These are phyloP conservation scores for Mallotus repandus DNA, from an alignment of 441 rosid genomes.

Conservation along the genomic window DNA sequence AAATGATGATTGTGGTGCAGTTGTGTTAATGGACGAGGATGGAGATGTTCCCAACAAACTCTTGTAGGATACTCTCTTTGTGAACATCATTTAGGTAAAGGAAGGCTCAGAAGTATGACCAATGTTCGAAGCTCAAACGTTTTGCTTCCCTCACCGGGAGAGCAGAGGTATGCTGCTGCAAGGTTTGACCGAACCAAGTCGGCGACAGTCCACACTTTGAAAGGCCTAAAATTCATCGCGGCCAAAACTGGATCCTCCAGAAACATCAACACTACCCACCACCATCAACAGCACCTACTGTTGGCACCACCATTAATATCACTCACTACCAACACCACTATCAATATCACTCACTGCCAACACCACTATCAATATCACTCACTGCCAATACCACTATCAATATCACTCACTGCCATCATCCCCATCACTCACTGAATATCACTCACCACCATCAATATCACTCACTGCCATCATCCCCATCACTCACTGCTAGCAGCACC, in stretches of 20 bases:
- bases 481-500: too few relatives aligned
- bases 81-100: conserved; percentile 94
- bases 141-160: conserved; percentile 51
- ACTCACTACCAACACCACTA: too few relatives aligned
- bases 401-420: too few relatives aligned
- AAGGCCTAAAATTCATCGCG: conserved; percentile 75
- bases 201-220: conserved; percentile 66
- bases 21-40: conserved; percentile 89
- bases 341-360: too few relatives aligned
- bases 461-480: too few relatives aligned
- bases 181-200: conserved; percentile 67
- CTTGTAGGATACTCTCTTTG: conserved; percentile 90
- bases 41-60: conserved; percentile 94
- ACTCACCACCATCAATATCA: too few relatives aligned
- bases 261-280: conserved; percentile 32
- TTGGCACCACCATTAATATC: too few relatives aligned
- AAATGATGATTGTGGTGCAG: conserved; percentile 76
- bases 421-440: too few relatives aligned
- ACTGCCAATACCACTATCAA: too few relatives aligned
- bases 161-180: conserved; percentile 32
- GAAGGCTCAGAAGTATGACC: conserved; percentile 68
- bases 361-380: too few relatives aligned
- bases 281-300: too few relatives aligned
- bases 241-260: conserved; percentile 46
- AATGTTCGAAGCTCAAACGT: conserved; percentile 61